Conservation (phyloP, 1,139 yeast genomes). For the Candida sanyaensis region DNA sequence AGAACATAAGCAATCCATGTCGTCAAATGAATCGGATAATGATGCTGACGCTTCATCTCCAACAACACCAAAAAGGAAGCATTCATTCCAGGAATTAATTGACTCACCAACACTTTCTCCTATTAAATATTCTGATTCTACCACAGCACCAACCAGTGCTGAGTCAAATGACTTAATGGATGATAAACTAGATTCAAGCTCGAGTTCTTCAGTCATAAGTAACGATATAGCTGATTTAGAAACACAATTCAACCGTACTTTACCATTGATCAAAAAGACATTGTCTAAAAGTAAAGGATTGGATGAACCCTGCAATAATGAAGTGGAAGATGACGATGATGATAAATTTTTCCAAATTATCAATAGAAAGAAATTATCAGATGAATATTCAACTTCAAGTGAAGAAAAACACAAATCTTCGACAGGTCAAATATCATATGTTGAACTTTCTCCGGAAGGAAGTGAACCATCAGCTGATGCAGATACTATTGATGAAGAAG, state of each 20-base stretch:
- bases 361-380: conserved; percentile 12
- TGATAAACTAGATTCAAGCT: conserved; percentile 6
- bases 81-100: conserved; percentile 9
- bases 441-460: conserved; percentile 13
- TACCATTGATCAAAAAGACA: conserved; percentile 30
- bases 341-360: conserved; percentile 14
- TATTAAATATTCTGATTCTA: conserved; percentile 3
- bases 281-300: conserved; percentile 16
- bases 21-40: not conserved
- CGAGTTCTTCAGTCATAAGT: conserved; percentile 13
- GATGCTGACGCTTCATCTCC: not conserved
- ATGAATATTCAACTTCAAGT: conserved; percentile 6
- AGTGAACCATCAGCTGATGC: conserved; percentile 6
- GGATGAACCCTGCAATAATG: conserved; percentile 2
- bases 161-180: conserved; percentile 1
- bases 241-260: conserved; percentile 26
- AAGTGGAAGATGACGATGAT: conserved; percentile 12
- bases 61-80: not conserved
- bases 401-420: conserved; percentile 32
- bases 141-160: conserved; percentile 5
- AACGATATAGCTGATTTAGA: conserved; percentile 6
- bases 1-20: conserved; percentile 9
- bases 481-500: conserved; percentile 1
- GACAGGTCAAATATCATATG: conserved; percentile 27
- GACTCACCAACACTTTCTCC: conserved; percentile 17